These are phyloP conservation scores for Sungouiozyma ichnusensis DNA, from an alignment of 805 yeast genomes.

Conservation along the genomic window DNA sequence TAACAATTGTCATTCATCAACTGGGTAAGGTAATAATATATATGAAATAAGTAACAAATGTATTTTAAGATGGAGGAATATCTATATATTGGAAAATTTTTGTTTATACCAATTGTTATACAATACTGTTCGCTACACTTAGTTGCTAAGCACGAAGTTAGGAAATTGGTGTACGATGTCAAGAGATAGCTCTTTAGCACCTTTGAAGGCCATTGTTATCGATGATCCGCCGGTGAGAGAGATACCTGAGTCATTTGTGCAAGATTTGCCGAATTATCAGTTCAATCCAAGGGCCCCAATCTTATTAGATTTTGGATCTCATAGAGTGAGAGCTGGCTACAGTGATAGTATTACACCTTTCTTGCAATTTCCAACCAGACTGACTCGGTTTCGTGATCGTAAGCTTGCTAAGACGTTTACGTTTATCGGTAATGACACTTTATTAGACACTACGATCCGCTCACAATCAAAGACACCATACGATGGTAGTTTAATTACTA, in stretches of 20 bases:
- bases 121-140: too few species aligned
- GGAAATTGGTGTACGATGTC: too few species aligned
- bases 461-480: conserved; percentile 68
- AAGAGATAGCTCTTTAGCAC: conserved; percentile 22
- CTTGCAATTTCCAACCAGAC: conserved; percentile 55
- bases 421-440: conserved; percentile 74
- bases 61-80: too few species aligned
- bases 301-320: conserved; percentile 79
- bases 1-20: background rate
- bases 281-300: conserved; percentile 46
- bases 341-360: conserved; percentile 39
- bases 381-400: conserved; percentile 73
- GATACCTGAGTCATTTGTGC: conserved; percentile 24
- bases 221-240: conserved; percentile 25
- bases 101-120: background rate
- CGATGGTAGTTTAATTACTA: conserved; percentile 78
- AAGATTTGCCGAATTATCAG: conserved; percentile 19
- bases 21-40: too few species aligned
- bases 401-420: conserved; percentile 51
- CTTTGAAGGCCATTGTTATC: conserved; percentile 17
- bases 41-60: too few species aligned
- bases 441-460: conserved; percentile 56
- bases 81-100: background rate
- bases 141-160: too few species aligned
- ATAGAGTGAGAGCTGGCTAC: conserved; percentile 49